A percentile compares a stretch with the other conserved stretches of the same genome.
These are phyloP conservation scores for Phytophthora idaei DNA, from an alignment of 352 stramenopile species.

Conservation along the genomic window DNA sequence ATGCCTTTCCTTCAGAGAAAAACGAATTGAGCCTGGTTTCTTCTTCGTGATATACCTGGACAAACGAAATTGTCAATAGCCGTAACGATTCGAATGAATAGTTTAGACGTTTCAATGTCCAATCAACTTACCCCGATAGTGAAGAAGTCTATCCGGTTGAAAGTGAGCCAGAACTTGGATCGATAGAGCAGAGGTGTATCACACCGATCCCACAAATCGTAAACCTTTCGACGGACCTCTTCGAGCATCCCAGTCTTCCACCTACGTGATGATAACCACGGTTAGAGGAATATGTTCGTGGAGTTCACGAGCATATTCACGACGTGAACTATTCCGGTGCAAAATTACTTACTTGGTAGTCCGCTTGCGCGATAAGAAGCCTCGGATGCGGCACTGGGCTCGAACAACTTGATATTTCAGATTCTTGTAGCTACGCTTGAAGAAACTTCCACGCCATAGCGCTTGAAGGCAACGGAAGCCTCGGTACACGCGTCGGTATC, in stretches of 20 bases:
- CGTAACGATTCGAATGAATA: not conserved
- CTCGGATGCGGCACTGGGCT: constrained; percentile 68
- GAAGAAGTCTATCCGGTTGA: constrained; percentile 76
- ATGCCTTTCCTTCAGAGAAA: constrained; percentile 13
- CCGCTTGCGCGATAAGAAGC: constrained; percentile 59
- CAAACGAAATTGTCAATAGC: not conserved
- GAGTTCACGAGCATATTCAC: no score
- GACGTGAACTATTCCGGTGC: not conserved
- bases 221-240: constrained; percentile 59
- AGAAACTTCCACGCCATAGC: constrained; percentile 66
- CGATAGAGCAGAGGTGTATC: constrained; percentile 72
- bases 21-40: constrained; percentile 39
- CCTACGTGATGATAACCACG: constrained; percentile 26
- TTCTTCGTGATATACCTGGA: constrained; percentile 72
- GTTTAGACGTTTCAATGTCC: not conserved
- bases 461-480: constrained; percentile 69
- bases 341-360: constrained; percentile 50
- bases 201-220: constrained; percentile 69
- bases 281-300: not conserved
- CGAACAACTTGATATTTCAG: constrained; percentile 65
- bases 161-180: constrained; percentile 86
- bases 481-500: constrained; percentile 49
- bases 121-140: constrained; percentile 61
- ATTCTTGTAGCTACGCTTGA: constrained; percentile 67
- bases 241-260: constrained; percentile 72